Conservation (phyloP, 2,329 filamentous ascomycete species). For the Colletotrichum endophyticum region DNA sequence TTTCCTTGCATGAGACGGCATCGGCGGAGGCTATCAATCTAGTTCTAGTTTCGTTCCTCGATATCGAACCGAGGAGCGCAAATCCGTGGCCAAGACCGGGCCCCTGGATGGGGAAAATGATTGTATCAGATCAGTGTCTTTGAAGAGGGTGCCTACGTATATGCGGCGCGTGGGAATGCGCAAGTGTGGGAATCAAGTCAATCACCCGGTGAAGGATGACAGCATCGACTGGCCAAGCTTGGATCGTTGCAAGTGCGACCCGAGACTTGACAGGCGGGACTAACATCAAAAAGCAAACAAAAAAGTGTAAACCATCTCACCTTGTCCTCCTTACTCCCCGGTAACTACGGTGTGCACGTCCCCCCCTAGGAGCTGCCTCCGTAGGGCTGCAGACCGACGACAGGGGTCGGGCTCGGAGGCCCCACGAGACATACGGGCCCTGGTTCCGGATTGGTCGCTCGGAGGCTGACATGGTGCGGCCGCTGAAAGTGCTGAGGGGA, state of each 20-base stretch:
- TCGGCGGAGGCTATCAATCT: not conserved
- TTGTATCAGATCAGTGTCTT: not conserved
- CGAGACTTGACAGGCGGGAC: not conserved
- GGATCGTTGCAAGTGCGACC: not conserved
- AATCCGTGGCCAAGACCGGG: not conserved
- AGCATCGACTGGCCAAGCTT: not conserved
- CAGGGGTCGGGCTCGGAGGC: conserved; percentile 15
- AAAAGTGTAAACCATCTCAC: conserved; percentile 4
- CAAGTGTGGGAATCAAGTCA: not conserved
- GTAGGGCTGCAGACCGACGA: conserved; percentile 20
- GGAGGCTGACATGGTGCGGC: conserved; percentile 8
- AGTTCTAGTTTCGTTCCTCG: not conserved
- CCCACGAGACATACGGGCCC: conserved; percentile 6
- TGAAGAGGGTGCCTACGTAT: not conserved
- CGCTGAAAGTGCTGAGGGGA: not conserved
- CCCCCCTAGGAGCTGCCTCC: not conserved
- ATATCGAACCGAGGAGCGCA: not conserved
- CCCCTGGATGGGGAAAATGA: conserved; percentile 1
- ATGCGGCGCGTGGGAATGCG: not conserved
- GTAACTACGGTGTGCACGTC: conserved; percentile 1
- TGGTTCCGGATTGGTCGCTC: conserved; percentile 5
- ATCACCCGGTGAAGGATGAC: not conserved
- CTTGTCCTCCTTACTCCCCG: not conserved
- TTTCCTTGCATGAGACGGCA: not conserved
- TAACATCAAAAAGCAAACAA: not conserved